Conservation (phyloP, 768 basidiomycete species). For the Solioccasus polychromus region DNA sequence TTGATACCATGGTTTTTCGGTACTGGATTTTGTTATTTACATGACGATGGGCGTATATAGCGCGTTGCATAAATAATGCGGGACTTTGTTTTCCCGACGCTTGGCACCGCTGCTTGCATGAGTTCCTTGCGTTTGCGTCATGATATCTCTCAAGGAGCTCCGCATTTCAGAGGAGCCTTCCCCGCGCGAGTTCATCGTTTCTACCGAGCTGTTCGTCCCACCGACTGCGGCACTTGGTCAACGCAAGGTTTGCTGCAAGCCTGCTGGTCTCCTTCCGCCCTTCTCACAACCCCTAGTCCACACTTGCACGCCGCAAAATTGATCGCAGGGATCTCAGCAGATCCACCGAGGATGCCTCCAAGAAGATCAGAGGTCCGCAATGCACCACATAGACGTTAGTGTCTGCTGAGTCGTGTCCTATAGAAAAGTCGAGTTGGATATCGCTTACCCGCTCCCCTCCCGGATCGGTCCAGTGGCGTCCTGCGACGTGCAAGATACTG, state of each 20-base stretch:
- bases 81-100: too few species aligned
- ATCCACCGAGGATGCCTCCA: slow-evolving; percentile 41
- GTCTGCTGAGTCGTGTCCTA: slow-evolving; percentile 1
- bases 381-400: not conserved
- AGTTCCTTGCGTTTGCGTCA: not conserved
- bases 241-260: slow-evolving; percentile 50
- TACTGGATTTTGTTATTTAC: too few species aligned
- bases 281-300: too few species aligned
- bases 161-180: slow-evolving; percentile 4
- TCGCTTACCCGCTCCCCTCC: slow-evolving; percentile 49
- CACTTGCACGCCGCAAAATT: slow-evolving; percentile 51
- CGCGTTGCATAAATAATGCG: too few species aligned
- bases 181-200: slow-evolving; percentile 54
- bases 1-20: too few species aligned
- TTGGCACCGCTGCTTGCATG: too few species aligned
- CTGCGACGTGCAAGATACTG: slow-evolving; percentile 65
- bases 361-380: slow-evolving; percentile 59
- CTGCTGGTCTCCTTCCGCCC: too few species aligned
- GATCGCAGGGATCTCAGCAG: slow-evolving; percentile 48
- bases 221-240: slow-evolving; percentile 45
- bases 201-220: slow-evolving; percentile 62
- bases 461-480: slow-evolving; percentile 64
- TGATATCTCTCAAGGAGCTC: slow-evolving; percentile 14
- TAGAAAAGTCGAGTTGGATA: slow-evolving; percentile 77
- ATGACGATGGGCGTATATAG: too few species aligned